These are phyloP conservation scores for Trichoderma sp. DNA, from an alignment of 2,329 filamentous ascomycete species.

Conservation along the genomic window DNA sequence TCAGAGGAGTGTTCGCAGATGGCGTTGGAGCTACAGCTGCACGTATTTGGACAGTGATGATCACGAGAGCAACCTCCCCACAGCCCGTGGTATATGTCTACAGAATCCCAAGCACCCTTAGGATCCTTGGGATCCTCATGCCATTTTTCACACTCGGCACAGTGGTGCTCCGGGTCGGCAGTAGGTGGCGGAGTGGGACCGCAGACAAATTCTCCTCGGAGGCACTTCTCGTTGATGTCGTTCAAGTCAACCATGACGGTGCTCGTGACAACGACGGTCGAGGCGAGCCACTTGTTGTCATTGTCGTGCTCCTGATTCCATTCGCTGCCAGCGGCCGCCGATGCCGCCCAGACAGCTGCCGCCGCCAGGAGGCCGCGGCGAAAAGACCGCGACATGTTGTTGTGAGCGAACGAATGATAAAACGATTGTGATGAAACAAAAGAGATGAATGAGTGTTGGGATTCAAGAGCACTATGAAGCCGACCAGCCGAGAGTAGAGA, in stretches of 20 bases:
- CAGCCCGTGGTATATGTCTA: not conserved
- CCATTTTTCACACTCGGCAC: not conserved
- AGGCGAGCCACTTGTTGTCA: conserved; percentile 13
- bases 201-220: not conserved
- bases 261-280: conserved; percentile 5
- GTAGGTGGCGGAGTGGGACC: not conserved
- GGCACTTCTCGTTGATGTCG: not conserved
- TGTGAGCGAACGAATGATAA: not conserved
- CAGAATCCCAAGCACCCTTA: not conserved
- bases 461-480: not conserved
- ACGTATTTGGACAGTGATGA: not conserved
- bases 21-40: not conserved
- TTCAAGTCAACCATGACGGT: conserved; percentile 6
- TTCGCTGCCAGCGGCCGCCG: conserved; percentile 8
- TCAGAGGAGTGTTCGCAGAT: not conserved
- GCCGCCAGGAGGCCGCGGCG: conserved; percentile 15
- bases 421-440: not conserved
- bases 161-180: not conserved
- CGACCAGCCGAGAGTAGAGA: not conserved
- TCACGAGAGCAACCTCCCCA: not conserved
- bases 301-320: not conserved
- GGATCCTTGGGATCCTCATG: not conserved
- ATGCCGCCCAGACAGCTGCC: conserved; percentile 11
- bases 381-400: conserved; percentile 12
- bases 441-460: not conserved